These are phyloP conservation scores for Globisporangium splendens DNA, from an alignment of 352 stramenopile genomes.

Conservation along the genomic window DNA sequence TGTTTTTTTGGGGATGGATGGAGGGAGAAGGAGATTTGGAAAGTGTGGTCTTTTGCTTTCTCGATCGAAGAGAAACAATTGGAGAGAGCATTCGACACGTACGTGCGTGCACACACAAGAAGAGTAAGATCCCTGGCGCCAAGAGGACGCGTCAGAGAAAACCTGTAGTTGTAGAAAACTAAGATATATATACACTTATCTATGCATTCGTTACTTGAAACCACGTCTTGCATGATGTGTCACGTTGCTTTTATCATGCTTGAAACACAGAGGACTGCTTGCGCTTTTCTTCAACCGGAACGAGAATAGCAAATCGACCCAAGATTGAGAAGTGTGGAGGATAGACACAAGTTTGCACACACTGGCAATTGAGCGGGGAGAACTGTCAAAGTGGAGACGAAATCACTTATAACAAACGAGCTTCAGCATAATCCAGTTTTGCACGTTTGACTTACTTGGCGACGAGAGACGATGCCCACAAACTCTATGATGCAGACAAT, in stretches of 20 bases:
- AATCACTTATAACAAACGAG: no score
- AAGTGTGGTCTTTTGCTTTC: not conserved
- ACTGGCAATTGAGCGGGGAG: no score
- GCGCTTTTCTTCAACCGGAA: no score
- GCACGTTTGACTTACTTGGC: not conserved
- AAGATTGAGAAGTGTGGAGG: no score
- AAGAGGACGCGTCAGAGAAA: not conserved
- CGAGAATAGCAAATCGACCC: no score
- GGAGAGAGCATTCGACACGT: not conserved
- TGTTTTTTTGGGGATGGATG: not conserved
- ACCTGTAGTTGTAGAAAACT: constrained; percentile 2
- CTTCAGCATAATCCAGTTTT: no score
- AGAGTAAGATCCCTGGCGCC: not conserved
- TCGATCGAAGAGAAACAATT: constrained; percentile 2
- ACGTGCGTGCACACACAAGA: not conserved
- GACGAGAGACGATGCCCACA: not conserved
- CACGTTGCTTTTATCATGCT: not conserved
- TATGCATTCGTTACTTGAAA: not conserved
- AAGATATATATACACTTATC: constrained; percentile 6
- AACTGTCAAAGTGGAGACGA: no score
- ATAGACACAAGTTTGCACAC: no score
- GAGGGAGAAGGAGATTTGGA: not conserved
- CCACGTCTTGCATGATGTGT: not conserved
- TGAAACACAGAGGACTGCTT: no score
- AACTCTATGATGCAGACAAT: constrained; percentile 13